Evolutionary conservation across 1,139 yeast genomes (phyloP), one percentile per base, ranked within the genome.

Genomic region (Pichia kudriavzevii): DNA sequence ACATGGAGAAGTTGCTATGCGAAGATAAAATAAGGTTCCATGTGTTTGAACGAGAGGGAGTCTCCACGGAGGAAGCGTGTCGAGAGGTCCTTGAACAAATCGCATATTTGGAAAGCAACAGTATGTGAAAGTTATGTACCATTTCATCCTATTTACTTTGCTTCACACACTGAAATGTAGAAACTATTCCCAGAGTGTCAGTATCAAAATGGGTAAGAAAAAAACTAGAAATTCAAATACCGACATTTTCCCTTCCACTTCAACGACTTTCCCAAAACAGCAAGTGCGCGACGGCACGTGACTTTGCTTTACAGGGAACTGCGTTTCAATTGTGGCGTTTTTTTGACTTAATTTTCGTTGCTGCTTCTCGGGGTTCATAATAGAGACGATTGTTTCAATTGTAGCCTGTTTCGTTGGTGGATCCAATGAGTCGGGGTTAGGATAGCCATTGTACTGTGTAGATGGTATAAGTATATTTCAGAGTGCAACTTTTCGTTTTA

Each of bases 271-370:
- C n/a, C n/a, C n/a, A n/a, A n/a, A n/a, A n/a, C n/a, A n/a, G 7
- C 23, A 15, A 20, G 22, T 30, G 32, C 32, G 32, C 32, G 8
- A 3, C 8, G 2, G 15, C 32, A 30, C 32, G 32, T 30, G 32
- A 22, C 32, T 17, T 27, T 20, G 11, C 12, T 27, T 27, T 27
- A 22, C 6, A 9, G 16, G 9, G 5, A 5, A 14, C 27, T 16
- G 27, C 18, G 16, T 24, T 24, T 24, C 27, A 24, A 24, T 11
- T 24, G 27, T 24, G 27, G 27, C 27, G 13, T 13, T 24, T 24
- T 24, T 13, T 24, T 24, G 13, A 18, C 8, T 11, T n/a, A n/a
- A n/a, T n/a, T n/a, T n/a, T n/a, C n/a, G n/a, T n/a, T n/a, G n/a
- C n/a, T n/a, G n/a, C n/a, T n/a, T n/a, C n/a, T n/a, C n/a, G n/a